Conservation (phyloP, 1,284 basidiomycete genomes). For the Anthracocystis walkeri region DNA sequence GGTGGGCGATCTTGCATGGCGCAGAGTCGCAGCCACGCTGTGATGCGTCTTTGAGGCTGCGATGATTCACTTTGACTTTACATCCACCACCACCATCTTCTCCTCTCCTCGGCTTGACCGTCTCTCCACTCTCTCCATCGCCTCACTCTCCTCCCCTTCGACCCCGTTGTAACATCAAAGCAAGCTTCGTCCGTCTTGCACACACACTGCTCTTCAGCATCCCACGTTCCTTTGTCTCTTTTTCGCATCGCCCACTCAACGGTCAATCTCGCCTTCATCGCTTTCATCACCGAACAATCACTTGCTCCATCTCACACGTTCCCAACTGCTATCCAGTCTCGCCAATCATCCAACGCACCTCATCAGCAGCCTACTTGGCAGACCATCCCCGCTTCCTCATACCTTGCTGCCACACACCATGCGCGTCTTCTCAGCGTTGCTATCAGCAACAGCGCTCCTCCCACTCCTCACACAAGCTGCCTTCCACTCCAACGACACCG, state of each 20-base stretch:
- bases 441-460: slow-evolving; percentile 22
- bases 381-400: background rate
- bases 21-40: background rate
- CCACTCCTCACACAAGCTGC: slow-evolving; percentile 33
- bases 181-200: slow-evolving; percentile 2
- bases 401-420: slow-evolving; percentile 16
- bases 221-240: slow-evolving; percentile 31
- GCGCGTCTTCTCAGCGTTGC: slow-evolving; percentile 20
- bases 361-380: background rate
- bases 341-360: background rate
- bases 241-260: background rate
- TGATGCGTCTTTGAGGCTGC: background rate
- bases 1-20: slow-evolving; percentile 2
- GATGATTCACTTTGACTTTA: background rate
- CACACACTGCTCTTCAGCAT: slow-evolving; percentile 48
- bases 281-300: background rate
- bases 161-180: slow-evolving; percentile 1
- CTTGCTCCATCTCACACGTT: background rate
- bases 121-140: slow-evolving; percentile 5
- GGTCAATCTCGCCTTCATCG: background rate
- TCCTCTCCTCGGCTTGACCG: background rate
- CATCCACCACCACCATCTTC: slow-evolving; percentile 8
- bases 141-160: background rate
- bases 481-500: slow-evolving; percentile 60
- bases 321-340: background rate